Conservation (phyloP, 1,139 yeast species). For the Arxiozyma slooffiae region DNA sequence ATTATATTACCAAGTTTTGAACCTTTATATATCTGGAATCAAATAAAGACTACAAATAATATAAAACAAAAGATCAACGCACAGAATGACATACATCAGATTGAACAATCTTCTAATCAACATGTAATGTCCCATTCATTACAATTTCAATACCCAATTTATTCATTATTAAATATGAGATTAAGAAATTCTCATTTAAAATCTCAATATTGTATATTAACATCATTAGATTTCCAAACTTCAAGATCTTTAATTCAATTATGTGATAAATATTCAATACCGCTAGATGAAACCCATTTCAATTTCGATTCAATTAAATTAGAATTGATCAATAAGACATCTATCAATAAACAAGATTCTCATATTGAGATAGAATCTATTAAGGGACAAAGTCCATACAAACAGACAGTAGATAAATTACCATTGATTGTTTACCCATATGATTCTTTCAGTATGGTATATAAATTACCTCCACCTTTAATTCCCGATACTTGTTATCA, state of each 20-base stretch:
- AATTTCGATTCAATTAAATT: constrained; percentile 15
- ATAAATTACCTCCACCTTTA: constrained; percentile 22
- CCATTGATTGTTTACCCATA: constrained; percentile 19
- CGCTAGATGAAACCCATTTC: constrained; percentile 5
- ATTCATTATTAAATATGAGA: constrained; percentile 27
- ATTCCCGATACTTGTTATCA: constrained; percentile 2
- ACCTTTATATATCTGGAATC: constrained; percentile 17
- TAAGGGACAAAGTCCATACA: background rate
- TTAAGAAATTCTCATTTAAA: constrained; percentile 22
- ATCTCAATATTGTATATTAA: constrained; percentile 17
- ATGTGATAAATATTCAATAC: constrained; percentile 8
- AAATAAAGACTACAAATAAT: background rate
- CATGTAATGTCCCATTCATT: background rate
- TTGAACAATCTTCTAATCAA: background rate
- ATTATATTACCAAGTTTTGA: constrained; percentile 19
- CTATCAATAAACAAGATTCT: constrained; percentile 4
- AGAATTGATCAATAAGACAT: constrained; percentile 18
- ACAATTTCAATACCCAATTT: constrained; percentile 23
- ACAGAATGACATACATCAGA: background rate
- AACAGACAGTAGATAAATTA: constrained; percentile 1
- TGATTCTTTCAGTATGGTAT: constrained; percentile 26
- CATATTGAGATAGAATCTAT: constrained; percentile 20
- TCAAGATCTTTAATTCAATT: constrained; percentile 22
- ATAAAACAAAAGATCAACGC: background rate
- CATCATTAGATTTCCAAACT: constrained; percentile 29